phyloP scores from a whole-genome alignment of 1,284 basidiomycete species.

The Calocybe gambosa region DNA sequence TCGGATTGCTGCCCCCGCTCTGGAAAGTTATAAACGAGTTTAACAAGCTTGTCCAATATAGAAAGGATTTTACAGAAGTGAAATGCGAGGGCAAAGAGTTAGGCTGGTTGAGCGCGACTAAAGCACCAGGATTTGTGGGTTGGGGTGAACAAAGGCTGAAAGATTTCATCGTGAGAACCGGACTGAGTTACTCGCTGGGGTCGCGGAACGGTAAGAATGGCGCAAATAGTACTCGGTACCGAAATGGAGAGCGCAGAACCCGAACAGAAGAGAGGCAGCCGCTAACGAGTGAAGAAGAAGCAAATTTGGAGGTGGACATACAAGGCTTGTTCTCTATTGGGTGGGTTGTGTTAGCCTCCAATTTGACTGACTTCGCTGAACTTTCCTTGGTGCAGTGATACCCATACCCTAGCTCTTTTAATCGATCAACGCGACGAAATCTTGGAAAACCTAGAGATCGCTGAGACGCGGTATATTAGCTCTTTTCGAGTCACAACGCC shows the following conservation, averaged over 20 bases:
- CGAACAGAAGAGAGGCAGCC: constrained; percentile 35
- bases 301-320: constrained; percentile 53
- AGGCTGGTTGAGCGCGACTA: constrained; percentile 60
- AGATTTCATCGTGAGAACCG: constrained; percentile 57
- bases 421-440: constrained; percentile 70
- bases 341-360: constrained; percentile 32
- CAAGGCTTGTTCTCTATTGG: constrained; percentile 69
- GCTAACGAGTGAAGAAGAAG: constrained; percentile 37
- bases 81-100: constrained; percentile 66
- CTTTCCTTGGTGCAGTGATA: constrained; percentile 44
- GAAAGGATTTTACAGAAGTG: constrained; percentile 53
- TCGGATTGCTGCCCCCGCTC: constrained; percentile 60
- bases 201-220: constrained; percentile 23
- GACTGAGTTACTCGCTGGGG: constrained; percentile 54
- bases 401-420: constrained; percentile 53
- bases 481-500: constrained; percentile 70
- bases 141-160: constrained; percentile 73
- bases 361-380: constrained; percentile 1
- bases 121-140: constrained; percentile 54
- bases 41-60: constrained; percentile 46
- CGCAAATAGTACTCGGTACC: constrained; percentile 21
- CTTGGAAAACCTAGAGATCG: constrained; percentile 69
- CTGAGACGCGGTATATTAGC: constrained; percentile 71
- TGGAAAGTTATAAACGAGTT: constrained; percentile 64
- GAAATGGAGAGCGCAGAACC: constrained; percentile 24